Conservation (phyloP, 805 yeast genomes). For the Candida hungchunana region DNA sequence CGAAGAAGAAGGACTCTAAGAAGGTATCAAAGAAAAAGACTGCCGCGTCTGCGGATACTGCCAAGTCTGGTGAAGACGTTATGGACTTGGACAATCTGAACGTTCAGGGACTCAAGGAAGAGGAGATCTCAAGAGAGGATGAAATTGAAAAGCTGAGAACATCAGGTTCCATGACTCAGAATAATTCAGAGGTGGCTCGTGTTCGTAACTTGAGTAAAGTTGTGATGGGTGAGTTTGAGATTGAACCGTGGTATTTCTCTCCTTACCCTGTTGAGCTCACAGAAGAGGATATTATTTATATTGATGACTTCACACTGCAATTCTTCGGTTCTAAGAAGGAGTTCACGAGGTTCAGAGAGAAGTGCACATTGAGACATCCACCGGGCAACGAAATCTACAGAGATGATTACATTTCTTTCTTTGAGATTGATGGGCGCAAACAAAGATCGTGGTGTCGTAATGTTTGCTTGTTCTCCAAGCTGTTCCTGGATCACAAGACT, state of each 20-base stretch:
- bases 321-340: conserved; percentile 88
- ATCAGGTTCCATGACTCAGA: conserved; percentile 97
- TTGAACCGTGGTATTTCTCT: conserved; percentile 98
- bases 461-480: conserved; percentile 81
- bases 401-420: conserved; percentile 88
- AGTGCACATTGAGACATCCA: conserved; percentile 89
- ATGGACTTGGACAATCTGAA: conserved; percentile 82
- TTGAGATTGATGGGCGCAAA: conserved; percentile 94
- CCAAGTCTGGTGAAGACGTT: conserved; percentile 41
- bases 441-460: conserved; percentile 98
- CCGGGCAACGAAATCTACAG: conserved; percentile 98
- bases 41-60: conserved; percentile 28
- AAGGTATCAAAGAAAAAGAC: conserved; percentile 30
- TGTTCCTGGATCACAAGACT: conserved; percentile 93
- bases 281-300: conserved; percentile 83
- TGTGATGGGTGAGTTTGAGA: conserved; percentile 83
- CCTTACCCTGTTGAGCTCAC: conserved; percentile 95
- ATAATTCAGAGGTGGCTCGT: conserved; percentile 77
- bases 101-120: conserved; percentile 74
- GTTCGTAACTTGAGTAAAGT: conserved; percentile 79
- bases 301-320: conserved; percentile 86
- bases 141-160: conserved; percentile 90
- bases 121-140: conserved; percentile 79
- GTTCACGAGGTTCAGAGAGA: conserved; percentile 85
- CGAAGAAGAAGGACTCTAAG: conserved; percentile 14